Evolutionary conservation across 2,329 filamentous ascomycete species (phyloP).

Genomic region (Claviceps sp.): DNA sequence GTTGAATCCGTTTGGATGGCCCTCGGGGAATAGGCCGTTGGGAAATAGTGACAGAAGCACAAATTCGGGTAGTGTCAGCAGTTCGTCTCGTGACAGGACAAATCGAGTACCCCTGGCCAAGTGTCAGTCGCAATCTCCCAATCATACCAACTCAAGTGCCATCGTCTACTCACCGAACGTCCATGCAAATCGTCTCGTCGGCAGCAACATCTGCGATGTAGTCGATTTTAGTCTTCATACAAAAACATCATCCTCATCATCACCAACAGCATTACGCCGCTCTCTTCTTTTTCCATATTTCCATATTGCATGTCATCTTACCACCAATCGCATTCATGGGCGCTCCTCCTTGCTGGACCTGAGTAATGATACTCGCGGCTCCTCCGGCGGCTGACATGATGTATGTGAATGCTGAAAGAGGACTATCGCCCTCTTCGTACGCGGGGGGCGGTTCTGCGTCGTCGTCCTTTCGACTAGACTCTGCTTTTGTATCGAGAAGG

Average conservation of each 20-base stretch:
- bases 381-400: conserved; percentile 97
- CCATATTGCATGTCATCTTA: conserved; percentile 24
- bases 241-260: no score
- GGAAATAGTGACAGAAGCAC: conserved; percentile 95
- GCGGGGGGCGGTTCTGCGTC: conserved; percentile 91
- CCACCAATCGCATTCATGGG: conserved; percentile 82
- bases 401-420: conserved; percentile 84
- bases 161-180: conserved; percentile 58
- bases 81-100: conserved; percentile 84
- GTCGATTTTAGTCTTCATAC: background rate
- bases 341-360: conserved; percentile 88
- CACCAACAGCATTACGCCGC: background rate
- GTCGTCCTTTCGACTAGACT: conserved; percentile 59
- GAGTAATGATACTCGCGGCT: conserved; percentile 96
- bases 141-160: background rate
- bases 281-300: background rate
- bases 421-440: conserved; percentile 89
- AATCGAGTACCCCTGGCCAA: conserved; percentile 70
- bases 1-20: conserved; percentile 83
- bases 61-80: conserved; percentile 91
- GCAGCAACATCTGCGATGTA: conserved; percentile 53
- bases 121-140: conserved; percentile 16
- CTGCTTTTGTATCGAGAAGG: conserved; percentile 67
- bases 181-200: conserved; percentile 90
- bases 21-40: conserved; percentile 94